Conservation (phyloP, 352 stramenopile species). For the Phytophthora crassamura region DNA sequence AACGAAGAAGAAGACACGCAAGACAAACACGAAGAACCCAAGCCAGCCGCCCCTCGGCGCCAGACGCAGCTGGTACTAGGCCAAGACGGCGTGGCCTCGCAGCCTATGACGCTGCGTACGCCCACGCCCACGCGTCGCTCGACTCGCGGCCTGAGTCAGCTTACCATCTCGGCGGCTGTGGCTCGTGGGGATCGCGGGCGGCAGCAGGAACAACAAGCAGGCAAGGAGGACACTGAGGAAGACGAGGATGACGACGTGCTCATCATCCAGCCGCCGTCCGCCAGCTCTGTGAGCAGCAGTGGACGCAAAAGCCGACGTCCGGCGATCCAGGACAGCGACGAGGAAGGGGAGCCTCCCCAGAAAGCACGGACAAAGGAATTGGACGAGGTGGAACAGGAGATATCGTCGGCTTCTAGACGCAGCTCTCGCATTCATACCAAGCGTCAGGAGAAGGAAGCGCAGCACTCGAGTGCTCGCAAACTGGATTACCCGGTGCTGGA, state of each 20-base stretch:
- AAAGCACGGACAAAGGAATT: slow-evolving; percentile 17
- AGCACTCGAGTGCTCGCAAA: slow-evolving; percentile 47
- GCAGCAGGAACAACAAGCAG: slow-evolving; percentile 15
- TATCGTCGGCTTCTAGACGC: slow-evolving; percentile 51
- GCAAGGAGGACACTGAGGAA: slow-evolving; percentile 13
- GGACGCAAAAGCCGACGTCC: slow-evolving; percentile 35
- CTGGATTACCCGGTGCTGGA: slow-evolving; percentile 69
- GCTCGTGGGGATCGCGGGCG: slow-evolving; percentile 29
- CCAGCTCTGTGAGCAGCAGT: slow-evolving; percentile 33
- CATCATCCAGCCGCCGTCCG: slow-evolving; percentile 54
- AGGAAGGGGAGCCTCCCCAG: slow-evolving; percentile 39
- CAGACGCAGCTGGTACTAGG: slow-evolving; percentile 32
- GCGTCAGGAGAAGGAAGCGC: slow-evolving; percentile 53
- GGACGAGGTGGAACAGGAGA: slow-evolving; percentile 6
- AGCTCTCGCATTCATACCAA: slow-evolving; percentile 71
- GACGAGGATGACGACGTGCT: slow-evolving; percentile 65
- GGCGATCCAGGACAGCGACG: slow-evolving; percentile 67
- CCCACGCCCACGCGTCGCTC: slow-evolving; percentile 24
- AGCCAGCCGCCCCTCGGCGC: slow-evolving; percentile 6
- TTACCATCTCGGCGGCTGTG: slow-evolving; percentile 39
- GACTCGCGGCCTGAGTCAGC: slow-evolving; percentile 35
- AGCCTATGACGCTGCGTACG: slow-evolving; percentile 36
- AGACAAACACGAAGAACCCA: not conserved
- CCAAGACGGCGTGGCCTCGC: slow-evolving; percentile 18
- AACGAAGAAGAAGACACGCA: slow-evolving; percentile 16